Base-by-base conservation (phyloP, 2,329 filamentous ascomycete genomes). In the Aspergillus brunneoviolaceus region DNA sequence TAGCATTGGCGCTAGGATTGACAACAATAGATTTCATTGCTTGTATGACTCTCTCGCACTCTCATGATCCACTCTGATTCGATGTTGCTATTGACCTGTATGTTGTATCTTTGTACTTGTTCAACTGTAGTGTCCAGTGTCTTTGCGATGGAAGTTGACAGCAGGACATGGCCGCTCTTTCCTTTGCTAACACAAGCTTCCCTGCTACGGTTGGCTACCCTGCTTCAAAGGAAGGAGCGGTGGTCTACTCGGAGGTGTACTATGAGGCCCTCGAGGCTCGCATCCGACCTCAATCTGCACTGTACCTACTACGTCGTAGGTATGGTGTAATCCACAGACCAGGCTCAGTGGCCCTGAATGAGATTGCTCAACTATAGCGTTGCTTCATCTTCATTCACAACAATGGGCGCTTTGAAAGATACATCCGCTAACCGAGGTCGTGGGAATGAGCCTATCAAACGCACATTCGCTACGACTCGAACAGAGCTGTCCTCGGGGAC, bases 1-100 rank as follows among this genome's bases (percentile, higher is more conserved):
- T 65, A 63, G 62, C 63, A 62, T 64, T 61, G 68, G 64, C 63
- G 64, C 63, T 64, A 64, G 64, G 64, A 58, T 64, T 65, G 63
- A 65, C 65, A 65, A 54, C 63, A 69, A 70, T 70, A 71, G 71
- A 72, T 69, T 65, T 64, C 60, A 61, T 60, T 62, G 55, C 52
- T 51, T 63, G 50, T 55, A 64, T 60, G 23, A 63, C 27, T 25
- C 31, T 56, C 55, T 51, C 19, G 47, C 52, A 14, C 39, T 33
- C 39, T 51, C 49, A 29, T 52, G 39, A 19, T 47, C 14, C 9
- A 9, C 47, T 25, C 16, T 55, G 35, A 27, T 48, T 23, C 53
- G 35, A 55, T 55, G 53, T 31, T 31, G 12, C 19, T 25, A 16
- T 45, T 45, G 39, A 19, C 39, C 39, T 45, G 39, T 45, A 45